Conservation (phyloP, 2,329 filamentous ascomycete species). For the Fusarium sp. region DNA sequence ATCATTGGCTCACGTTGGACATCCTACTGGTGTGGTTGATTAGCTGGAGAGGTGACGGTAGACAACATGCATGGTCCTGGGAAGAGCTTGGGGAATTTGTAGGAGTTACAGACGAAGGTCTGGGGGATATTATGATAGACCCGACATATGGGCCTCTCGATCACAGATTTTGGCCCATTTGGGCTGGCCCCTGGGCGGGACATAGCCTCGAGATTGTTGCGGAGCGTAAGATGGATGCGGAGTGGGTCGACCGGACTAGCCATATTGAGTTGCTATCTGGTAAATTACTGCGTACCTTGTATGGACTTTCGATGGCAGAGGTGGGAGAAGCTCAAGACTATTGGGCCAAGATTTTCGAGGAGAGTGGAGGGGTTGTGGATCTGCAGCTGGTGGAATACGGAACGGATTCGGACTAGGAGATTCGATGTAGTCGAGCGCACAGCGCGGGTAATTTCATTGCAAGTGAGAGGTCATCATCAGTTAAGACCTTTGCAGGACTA, state of each 20-base stretch:
- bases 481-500: no score
- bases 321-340: not conserved
- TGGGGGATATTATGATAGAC: not conserved
- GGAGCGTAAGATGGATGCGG: not conserved
- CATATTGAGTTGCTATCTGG: not conserved
- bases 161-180: constrained; percentile 10
- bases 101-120: not conserved
- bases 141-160: not conserved
- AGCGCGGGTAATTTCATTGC: no score
- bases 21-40: constrained; percentile 27
- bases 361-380: constrained; percentile 4
- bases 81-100: not conserved
- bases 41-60: constrained; percentile 1
- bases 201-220: constrained; percentile 21
- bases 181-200: constrained; percentile 14
- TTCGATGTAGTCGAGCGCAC: no score
- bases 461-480: no score
- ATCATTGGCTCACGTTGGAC: constrained; percentile 27
- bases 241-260: constrained; percentile 16
- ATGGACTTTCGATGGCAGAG: not conserved
- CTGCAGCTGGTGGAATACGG: not conserved
- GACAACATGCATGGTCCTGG: not conserved
- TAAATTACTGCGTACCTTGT: constrained; percentile 13
- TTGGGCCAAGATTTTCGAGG: constrained; percentile 1
- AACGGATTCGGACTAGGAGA: no score